Conservation (phyloP, 2,329 filamentous ascomycete genomes). For the Aspergillus flavus region DNA sequence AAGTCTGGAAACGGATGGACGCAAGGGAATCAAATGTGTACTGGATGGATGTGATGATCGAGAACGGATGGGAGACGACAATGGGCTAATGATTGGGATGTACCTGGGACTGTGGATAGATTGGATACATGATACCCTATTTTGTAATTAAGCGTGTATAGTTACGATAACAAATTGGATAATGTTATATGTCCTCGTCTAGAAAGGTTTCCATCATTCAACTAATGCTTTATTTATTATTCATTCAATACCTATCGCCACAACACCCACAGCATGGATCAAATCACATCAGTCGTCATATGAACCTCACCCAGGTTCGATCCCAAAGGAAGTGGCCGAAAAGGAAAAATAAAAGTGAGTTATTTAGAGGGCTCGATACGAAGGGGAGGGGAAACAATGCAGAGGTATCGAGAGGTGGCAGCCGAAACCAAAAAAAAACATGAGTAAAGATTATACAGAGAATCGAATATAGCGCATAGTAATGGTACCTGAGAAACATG, state of each 20-base stretch:
- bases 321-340: background rate
- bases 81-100: slow-evolving; percentile 43
- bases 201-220: background rate
- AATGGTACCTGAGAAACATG: slow-evolving; percentile 5
- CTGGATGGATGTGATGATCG: slow-evolving; percentile 61
- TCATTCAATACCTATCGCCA: background rate
- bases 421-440: background rate
- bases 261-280: background rate
- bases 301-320: background rate
- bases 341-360: background rate
- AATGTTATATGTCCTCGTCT: background rate
- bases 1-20: slow-evolving; percentile 57
- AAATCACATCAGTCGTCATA: slow-evolving; percentile 2
- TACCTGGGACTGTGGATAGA: background rate
- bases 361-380: background rate
- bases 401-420: background rate
- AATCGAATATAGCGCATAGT: slow-evolving; percentile 10
- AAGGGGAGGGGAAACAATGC: background rate
- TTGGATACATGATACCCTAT: background rate
- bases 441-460: slow-evolving; percentile 16
- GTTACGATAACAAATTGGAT: background rate
- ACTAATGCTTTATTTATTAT: background rate
- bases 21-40: slow-evolving; percentile 49
- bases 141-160: background rate
- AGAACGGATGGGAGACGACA: slow-evolving; percentile 60